These are phyloP conservation scores for Mucor lusitanicus DNA, from an alignment of 371 early-diverging fungal species.

Conservation along the genomic window DNA sequence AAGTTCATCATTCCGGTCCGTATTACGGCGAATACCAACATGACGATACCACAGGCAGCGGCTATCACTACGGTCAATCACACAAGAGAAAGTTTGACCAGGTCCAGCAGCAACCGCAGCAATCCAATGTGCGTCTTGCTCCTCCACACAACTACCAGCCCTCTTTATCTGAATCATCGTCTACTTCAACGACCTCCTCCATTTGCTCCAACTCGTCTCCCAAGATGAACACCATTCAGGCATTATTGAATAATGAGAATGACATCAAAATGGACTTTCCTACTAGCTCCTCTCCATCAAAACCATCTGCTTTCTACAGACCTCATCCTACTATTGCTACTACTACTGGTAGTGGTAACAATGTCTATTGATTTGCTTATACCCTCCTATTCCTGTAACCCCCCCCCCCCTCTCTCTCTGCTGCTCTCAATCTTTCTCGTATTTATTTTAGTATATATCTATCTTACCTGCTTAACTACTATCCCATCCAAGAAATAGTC, in stretches of 20 bases:
- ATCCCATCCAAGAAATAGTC: neutral
- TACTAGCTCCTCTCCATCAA: neutral
- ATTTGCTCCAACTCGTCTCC: constrained; percentile 22
- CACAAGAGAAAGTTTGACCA: neutral
- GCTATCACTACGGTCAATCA: constrained; percentile 2
- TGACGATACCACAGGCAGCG: neutral
- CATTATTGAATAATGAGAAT: constrained; percentile 31
- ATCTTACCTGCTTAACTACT: neutral
- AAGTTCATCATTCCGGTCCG: constrained; percentile 25
- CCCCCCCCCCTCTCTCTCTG: neutral
- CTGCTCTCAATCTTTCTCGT: neutral
- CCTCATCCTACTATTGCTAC: constrained; percentile 10
- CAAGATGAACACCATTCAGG: constrained; percentile 33
- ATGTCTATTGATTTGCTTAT: constrained; percentile 9
- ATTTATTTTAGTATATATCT: neutral
- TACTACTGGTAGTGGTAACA: neutral
- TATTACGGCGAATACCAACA: constrained; percentile 15
- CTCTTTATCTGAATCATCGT: constrained; percentile 28
- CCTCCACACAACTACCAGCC: constrained; percentile 23
- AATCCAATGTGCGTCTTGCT: constrained; percentile 12
- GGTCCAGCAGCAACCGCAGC: neutral
- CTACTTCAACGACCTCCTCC: constrained; percentile 32
- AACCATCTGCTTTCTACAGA: constrained; percentile 23
- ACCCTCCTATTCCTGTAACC: neutral
- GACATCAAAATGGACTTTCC: neutral